These are phyloP conservation scores for Pseudoturritis turrita DNA, from an alignment of 345 rosid genomes.

Conservation along the genomic window DNA sequence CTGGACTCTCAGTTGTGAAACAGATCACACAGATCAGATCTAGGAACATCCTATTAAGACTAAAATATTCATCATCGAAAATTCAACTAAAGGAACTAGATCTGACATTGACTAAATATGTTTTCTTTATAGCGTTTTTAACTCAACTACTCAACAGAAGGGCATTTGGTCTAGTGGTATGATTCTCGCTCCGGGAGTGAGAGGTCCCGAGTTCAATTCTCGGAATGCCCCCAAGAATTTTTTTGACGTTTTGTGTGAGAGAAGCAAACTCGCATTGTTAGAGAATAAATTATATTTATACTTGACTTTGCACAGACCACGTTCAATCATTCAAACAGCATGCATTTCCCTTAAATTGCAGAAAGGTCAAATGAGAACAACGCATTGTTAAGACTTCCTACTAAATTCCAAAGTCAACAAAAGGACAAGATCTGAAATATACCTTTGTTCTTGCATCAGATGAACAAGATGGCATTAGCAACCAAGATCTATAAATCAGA, in stretches of 20 bases:
- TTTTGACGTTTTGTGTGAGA: neutral
- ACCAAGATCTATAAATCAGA: neutral
- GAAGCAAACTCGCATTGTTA: neutral
- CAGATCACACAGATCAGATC: conserved; percentile 24
- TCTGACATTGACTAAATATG: neutral
- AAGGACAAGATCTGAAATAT: neutral
- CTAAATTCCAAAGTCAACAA: neutral
- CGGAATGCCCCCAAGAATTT: conserved; percentile 56
- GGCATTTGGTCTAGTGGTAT: conserved; percentile 91
- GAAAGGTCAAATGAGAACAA: conserved; percentile 1
- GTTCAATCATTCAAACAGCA: neutral
- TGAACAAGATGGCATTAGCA: neutral
- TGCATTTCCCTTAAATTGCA: neutral
- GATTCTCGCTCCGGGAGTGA: conserved; percentile 95
- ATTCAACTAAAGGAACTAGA: conserved; percentile 12
- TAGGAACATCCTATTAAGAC: neutral
- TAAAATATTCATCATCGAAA: neutral
- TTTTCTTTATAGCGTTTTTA: neutral
- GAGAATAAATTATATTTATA: neutral
- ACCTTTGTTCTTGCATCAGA: conserved; percentile 13
- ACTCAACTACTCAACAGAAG: neutral
- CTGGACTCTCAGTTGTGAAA: neutral
- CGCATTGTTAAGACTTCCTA: conserved; percentile 12
- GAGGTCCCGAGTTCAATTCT: conserved; percentile 84
- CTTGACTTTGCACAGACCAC: neutral